phyloP scores from a whole-genome alignment of 2,329 filamentous ascomycete species.

The Aulographum hederae region DNA sequence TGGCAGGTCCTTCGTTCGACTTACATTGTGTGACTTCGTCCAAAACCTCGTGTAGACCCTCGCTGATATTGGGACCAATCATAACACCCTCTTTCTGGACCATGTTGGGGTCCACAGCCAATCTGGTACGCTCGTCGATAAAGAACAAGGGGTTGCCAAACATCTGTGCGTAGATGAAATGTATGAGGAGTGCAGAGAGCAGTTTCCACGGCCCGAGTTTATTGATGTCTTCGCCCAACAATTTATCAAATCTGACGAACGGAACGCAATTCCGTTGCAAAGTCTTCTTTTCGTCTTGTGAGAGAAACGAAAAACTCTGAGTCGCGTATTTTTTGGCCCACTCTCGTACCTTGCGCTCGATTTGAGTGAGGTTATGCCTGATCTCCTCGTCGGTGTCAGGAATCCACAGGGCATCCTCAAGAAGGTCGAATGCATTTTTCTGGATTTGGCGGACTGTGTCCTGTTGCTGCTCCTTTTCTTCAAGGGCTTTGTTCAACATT shows the following conservation, averaged over 20 bases:
- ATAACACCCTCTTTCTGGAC: neutral
- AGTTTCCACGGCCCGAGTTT: neutral
- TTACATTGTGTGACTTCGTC: neutral
- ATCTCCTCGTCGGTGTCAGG: neutral
- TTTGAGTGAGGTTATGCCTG: neutral
- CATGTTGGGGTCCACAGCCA: neutral
- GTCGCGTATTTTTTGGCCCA: neutral
- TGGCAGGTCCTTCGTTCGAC: neutral
- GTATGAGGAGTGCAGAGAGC: neutral
- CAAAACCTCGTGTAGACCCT: neutral
- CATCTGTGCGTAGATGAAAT: neutral
- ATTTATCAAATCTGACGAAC: neutral
- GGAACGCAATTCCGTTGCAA: neutral
- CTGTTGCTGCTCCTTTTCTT: neutral
- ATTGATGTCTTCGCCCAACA: neutral
- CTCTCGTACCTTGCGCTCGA: neutral
- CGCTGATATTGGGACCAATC: neutral
- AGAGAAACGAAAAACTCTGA: neutral
- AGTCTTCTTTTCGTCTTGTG: neutral
- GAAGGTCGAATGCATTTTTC: neutral
- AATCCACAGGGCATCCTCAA: neutral
- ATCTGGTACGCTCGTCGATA: neutral
- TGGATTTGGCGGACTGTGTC: neutral
- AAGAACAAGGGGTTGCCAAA: neutral
- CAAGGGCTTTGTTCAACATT: neutral